Base-by-base conservation (phyloP, 1,284 basidiomycete genomes). In the Heterobasidion occidentale region DNA sequence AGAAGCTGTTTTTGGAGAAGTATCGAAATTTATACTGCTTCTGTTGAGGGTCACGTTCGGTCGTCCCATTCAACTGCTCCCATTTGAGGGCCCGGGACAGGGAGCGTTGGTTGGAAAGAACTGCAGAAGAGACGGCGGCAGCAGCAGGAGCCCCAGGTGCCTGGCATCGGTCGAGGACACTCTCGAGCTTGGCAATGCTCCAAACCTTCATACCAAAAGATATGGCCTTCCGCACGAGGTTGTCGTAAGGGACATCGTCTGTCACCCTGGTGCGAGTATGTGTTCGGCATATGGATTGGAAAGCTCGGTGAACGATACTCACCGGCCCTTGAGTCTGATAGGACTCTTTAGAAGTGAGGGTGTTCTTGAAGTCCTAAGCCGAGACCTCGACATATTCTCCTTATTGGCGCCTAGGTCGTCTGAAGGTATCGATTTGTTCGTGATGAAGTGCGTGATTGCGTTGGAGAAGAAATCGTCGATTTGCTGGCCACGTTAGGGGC, bases 31-130 rank as follows among this genome's bases (percentile, higher is more conserved):
- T 93, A 59, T 90, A 84, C 50, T 94, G 84, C 57, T 85, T 90
- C 54, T 95, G 90, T 11, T 82, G 86, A 1, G 92, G 86, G 71
- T 99, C 97, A 45, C 95, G 88, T 74, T 99, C 97, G 4, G 84
- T 87, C 1, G 88, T 89, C 49, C 97, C 97, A 63, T 94, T 85
- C 45, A 94, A 73, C 61, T 86, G 86, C 69, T 99, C 97, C 35
- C 90, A 87, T 61, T 92, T 86, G 48, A 99, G 81, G 45, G 99
- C 81, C 51, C 76, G 76, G 54, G 81, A 76, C 52, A 90, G 73
- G 62, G 81, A 73, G 33, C 70, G 71, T 58, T 73, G 62, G 58
- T 46, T 51, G 19, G 48, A 50, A 34, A 27, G 17, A 11, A 9
- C 33, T 7, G 35, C 19, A 48, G 64, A 50, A 49, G 60, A 36